Evolutionary conservation across 257 asterid genomes (phyloP).

Genomic region (Ilex aquifolium): DNA sequence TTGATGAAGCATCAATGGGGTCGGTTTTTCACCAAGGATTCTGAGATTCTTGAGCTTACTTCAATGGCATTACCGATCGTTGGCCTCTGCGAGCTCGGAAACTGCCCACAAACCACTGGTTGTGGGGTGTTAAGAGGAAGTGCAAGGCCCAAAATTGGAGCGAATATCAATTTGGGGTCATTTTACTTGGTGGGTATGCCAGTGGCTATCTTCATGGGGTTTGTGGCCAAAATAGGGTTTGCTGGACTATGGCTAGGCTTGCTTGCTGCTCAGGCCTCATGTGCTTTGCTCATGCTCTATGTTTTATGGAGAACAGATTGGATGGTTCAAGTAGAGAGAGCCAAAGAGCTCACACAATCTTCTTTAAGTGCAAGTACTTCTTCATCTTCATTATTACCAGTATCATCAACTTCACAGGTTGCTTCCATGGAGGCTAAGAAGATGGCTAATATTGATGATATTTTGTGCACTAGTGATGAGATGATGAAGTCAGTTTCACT

Average conservation of each 20-base stretch:
- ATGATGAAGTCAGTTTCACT: neutral
- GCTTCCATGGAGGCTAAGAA: neutral
- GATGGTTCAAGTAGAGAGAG: neutral
- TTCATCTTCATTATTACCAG: neutral
- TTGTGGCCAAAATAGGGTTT: neutral
- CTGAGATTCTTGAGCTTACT: neutral
- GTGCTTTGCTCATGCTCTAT: neutral
- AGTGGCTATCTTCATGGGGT: neutral
- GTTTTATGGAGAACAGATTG: neutral
- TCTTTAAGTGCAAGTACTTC: neutral
- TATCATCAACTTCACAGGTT: neutral
- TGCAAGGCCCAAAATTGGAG: neutral
- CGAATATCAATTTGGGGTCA: neutral
- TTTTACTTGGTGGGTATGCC: constrained; percentile 1
- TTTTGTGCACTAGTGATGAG: neutral
- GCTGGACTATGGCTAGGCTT: constrained; percentile 2
- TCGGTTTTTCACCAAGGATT: neutral
- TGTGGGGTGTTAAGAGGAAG: neutral
- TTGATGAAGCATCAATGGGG: neutral
- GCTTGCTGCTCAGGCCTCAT: neutral
- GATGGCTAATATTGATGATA: neutral
- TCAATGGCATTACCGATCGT: neutral
- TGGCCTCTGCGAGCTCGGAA: neutral
- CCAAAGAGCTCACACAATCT: neutral
- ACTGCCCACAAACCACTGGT: neutral